Evolutionary conservation across 2,329 filamentous ascomycete genomes (phyloP).

Genomic region (Leptographium radiaticola): DNA sequence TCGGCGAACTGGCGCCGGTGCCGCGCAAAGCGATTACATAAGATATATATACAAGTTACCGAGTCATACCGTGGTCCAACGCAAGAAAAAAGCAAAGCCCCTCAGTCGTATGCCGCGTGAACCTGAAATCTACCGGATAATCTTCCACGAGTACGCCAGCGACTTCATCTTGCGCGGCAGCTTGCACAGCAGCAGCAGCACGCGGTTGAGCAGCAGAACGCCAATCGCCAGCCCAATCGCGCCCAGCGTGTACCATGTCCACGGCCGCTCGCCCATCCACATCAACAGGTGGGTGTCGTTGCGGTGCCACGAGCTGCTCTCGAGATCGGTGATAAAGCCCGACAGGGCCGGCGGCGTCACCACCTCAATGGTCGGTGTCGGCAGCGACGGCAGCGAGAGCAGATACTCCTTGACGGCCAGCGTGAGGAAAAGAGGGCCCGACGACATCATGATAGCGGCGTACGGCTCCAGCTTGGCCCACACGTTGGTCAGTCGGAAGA

Average conservation of each 20-base stretch:
- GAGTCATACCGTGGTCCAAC: no score
- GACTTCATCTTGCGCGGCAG: neutral
- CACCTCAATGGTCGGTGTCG: constrained; percentile 16
- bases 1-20: neutral
- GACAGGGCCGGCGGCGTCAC: constrained; percentile 18
- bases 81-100: neutral
- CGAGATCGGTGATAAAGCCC: constrained; percentile 19
- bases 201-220: constrained; percentile 11
- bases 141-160: neutral
- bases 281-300: constrained; percentile 32
- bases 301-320: constrained; percentile 27
- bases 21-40: neutral
- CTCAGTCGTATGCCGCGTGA: neutral
- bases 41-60: neutral
- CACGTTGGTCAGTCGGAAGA: constrained; percentile 45
- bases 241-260: constrained; percentile 20
- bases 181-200: neutral
- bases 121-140: neutral
- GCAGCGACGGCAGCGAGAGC: constrained; percentile 27
- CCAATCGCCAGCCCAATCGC: constrained; percentile 14
- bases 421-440: constrained; percentile 63
- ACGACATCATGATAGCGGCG: constrained; percentile 69
- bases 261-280: constrained; percentile 28
- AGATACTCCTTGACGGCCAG: constrained; percentile 67
- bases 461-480: constrained; percentile 53